Evolutionary conservation across 768 basidiomycete genomes (phyloP), one percentile per base, ranked within the genome.

Genomic region (Xerocomellus chrysenteron): DNA sequence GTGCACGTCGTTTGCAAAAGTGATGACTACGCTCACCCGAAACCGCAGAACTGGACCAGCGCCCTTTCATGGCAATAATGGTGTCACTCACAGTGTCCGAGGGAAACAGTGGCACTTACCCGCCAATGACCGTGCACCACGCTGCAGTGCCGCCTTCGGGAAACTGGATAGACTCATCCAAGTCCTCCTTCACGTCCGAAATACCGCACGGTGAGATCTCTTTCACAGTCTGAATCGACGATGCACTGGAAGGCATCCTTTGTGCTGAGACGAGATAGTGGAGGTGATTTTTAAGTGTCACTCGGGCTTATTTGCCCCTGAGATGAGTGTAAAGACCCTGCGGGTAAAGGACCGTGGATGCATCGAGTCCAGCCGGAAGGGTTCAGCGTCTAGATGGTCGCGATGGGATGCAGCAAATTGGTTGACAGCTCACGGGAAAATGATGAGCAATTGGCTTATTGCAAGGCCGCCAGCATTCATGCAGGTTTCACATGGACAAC

Each of bases 11-110:
- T 32, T 33, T 35, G 37, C 7, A 33, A 47, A 33, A 32, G 10
- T 9, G 2, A 21, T 2, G 7, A 16, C 33, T 9, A 35, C 10
- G 36, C 61, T 24, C 33, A 70, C 68, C 74, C 76, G 40, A 70
- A 74, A 24, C 70, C 66, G 40, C 73, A 72, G 53, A 70, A 66
- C 49, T 69, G 69, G 6, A 70, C 53, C 4, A 76, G 52, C 8
- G 64, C 63, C 13, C 75, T 76, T 47, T 48, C 11, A 45, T 19
- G 19, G 12, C 16, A 24, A 30, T 12, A 39, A 28, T 6, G 1
- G 1, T 19, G 35, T 42, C 40, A 17, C 40, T 21, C 33, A 16
- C 24, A 33, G 16, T 13, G 13, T 19, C 14, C 19, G 11, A 39
- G 47, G 28, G n/a, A 32, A 33, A 26, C 6, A 32, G 30, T 5